Base-by-base conservation (phyloP, 306 rosid species). In the Prunus kanzakura region DNA sequence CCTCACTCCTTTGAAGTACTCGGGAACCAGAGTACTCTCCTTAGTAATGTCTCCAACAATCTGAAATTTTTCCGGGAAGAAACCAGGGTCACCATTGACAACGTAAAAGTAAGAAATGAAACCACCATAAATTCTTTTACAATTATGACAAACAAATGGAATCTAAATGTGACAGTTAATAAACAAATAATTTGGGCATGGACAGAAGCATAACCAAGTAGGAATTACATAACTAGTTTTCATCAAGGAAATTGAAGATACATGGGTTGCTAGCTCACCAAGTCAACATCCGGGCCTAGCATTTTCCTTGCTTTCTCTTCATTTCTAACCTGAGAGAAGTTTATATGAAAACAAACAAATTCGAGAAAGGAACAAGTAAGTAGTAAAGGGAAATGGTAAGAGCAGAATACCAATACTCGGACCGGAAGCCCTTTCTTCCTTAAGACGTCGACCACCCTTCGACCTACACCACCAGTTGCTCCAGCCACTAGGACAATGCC, bases 391-490 rank as follows among this genome's bases (percentile, higher is more conserved):
- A 35, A 35, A 35, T 35, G 75, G 71, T 49, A 76, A 64, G 73
- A 47, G 67, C 76, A 65, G 78, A 67, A 80, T 91, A 94, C 98
- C 97, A 94, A 80, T 67, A 71, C 91, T 82, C 95, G 91, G 29
- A 94, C 96, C 3, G 91, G 95, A 78, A 91, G 67, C 74, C 97
- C 95, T 80, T 90, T 87, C 89, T 86, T 87, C 86, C 82, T 82
- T 35, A 94, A 81, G 71, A 85, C 73, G 64, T 89, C 92, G 32
- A 94, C 96, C 66, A 89, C 98, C 82, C 98, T 87, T 86, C 92
- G 85, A 73, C 98, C 98, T 23, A 94, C 98, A 20, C 98, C 98
- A 51, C 98, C 98, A 29, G 98, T 94, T 47, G 91, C 98, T 80
- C 98, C 98, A 78, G 97, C 92, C 3, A 94, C 98, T 12, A 94